phyloP scores from a whole-genome alignment of 2,329 filamentous ascomycete species.

The Leptographium galeiforme region DNA sequence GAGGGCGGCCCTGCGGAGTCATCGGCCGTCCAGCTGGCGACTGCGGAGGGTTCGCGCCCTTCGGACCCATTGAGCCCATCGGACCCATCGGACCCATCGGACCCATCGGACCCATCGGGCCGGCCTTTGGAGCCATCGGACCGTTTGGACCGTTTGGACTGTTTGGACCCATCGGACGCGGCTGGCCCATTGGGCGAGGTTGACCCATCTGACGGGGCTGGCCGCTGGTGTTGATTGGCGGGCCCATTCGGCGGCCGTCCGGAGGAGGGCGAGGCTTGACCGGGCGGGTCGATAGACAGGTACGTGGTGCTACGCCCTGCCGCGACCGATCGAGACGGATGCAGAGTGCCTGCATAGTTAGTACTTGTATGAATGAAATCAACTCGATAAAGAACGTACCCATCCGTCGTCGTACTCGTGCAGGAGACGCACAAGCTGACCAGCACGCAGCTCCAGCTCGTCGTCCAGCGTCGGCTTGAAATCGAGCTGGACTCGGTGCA shows the following conservation, averaged over 20 bases:
- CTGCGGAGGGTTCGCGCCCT: slow-evolving; percentile 3
- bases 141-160: neutral
- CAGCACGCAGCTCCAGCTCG: slow-evolving; percentile 68
- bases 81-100: neutral
- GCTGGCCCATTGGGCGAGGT: slow-evolving; percentile 13
- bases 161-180: slow-evolving; percentile 1
- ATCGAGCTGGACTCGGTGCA: slow-evolving; percentile 88
- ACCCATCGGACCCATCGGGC: neutral
- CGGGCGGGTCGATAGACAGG: slow-evolving; percentile 81
- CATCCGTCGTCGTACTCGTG: slow-evolving; percentile 98
- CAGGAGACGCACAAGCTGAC: slow-evolving; percentile 74
- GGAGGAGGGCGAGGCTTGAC: slow-evolving; percentile 65
- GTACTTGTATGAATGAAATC: too few relatives aligned
- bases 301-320: slow-evolving; percentile 87
- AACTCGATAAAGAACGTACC: too few relatives aligned
- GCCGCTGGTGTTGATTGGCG: slow-evolving; percentile 33
- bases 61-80: neutral
- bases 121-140: neutral
- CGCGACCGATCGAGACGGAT: slow-evolving; percentile 78
- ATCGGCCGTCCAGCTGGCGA: slow-evolving; percentile 12
- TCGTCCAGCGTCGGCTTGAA: slow-evolving; percentile 89
- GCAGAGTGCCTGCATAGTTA: slow-evolving; percentile 59
- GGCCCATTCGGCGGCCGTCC: slow-evolving; percentile 31
- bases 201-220: slow-evolving; percentile 18
- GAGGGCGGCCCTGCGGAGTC: slow-evolving; percentile 11